phyloP scores from a whole-genome alignment of 371 early-diverging fungal species.

The Mortierella sp. region DNA sequence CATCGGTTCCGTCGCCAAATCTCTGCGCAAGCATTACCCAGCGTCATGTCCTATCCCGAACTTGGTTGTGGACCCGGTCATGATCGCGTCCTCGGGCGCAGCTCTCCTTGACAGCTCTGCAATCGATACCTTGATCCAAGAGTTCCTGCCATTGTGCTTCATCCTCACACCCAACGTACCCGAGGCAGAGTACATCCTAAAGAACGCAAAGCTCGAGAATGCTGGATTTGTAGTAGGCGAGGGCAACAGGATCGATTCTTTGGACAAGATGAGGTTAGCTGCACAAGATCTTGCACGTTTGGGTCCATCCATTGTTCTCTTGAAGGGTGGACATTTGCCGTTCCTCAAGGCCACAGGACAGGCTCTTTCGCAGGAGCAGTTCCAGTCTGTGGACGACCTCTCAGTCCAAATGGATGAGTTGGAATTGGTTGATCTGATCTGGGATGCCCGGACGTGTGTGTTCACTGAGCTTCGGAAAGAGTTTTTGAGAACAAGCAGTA shows the following conservation, averaged over 20 bases:
- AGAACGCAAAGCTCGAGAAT: constrained; percentile 35
- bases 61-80: constrained; percentile 88
- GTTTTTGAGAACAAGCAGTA: constrained; percentile 72
- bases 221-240: constrained; percentile 1
- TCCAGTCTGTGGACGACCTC: constrained; percentile 26
- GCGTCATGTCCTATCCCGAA: constrained; percentile 35
- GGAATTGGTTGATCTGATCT: constrained; percentile 74
- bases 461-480: constrained; percentile 64
- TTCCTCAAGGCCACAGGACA: constrained; percentile 38
- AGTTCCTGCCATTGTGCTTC: constrained; percentile 75
- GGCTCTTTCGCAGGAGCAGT: constrained; percentile 32
- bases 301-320: constrained; percentile 69
- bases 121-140: constrained; percentile 61
- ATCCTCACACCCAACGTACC: constrained; percentile 87
- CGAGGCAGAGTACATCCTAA: constrained; percentile 72
- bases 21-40: constrained; percentile 57
- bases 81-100: constrained; percentile 84
- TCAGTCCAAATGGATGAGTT: constrained; percentile 41
- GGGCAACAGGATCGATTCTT: constrained; percentile 57
- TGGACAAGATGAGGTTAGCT: constrained; percentile 66
- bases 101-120: constrained; percentile 73
- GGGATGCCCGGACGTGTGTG: constrained; percentile 54
- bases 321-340: constrained; percentile 89
- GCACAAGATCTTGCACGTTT: constrained; percentile 61
- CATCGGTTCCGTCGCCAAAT: constrained; percentile 65